Base-by-base conservation (phyloP, 352 stramenopile genomes). In the Phytophthora aleatoria region DNA sequence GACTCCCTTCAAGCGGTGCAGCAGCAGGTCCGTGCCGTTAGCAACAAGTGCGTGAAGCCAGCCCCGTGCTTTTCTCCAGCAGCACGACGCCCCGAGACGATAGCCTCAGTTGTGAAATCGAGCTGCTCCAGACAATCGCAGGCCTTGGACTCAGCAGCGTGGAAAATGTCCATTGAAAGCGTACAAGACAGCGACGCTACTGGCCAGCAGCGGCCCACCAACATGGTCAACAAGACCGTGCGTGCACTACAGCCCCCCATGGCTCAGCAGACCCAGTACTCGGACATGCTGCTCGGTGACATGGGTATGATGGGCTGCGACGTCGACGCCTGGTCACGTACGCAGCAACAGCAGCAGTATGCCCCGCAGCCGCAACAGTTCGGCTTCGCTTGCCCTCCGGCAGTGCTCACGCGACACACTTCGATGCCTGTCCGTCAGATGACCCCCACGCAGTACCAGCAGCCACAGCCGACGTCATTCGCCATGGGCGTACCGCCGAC, bases 281-380 rank as follows among this genome's bases (percentile, higher is more conserved):
- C 61, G 31, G 80, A 92, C 64, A 77, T 83, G 59, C 67, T 92
- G 33, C 76, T 92, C 0, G 74, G 69, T 33, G 80, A 89, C 30
- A 87, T 91, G 57, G 68, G 66, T 36, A 86, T 91, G 70, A 89
- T 92, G 76, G 76, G 76, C 61, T 74, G 77, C 41, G 81, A 92
- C 43, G 77, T 89, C 27, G 77, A 87, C 50, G 62, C 72, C 5
- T 92, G 83, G 38, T 61, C 74, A n/a, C 68, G 73, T n/a, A n/a
- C 62, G 24, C 55, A 70, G 33, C 62, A 74, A 31, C 68, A 77
- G 57, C 56, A 74, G 38, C 71, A 81, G 57, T 81, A 71, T 49
- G 55, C 71, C 24, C 26, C 38, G 9, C 64, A 70, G 60, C 50
- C 52, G 24, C 66, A 70, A 24, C 68, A 72, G 41, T 76, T 65